Percentiles rank a stretch among this genome's conserved stretches.
phyloP scores from a whole-genome alignment of 305 asterid genomes.

The Fraxinus sp. region DNA sequence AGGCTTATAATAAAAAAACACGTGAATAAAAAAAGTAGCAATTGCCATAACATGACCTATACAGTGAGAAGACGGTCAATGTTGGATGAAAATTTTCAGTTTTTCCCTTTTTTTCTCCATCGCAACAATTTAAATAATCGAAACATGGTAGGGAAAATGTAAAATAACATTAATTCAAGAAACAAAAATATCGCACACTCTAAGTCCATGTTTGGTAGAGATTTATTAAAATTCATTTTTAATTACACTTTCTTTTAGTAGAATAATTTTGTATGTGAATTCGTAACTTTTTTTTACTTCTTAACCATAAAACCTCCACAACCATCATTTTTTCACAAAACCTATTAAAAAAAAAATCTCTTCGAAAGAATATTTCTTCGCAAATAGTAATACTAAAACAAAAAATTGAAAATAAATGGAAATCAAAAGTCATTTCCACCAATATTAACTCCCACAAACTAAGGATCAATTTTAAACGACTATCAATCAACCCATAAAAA shows the following conservation, averaged over 20 bases:
- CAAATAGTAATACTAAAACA: neutral
- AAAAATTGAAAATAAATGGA: conserved; percentile 2
- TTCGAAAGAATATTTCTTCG: neutral
- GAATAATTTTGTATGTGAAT: too few relatives aligned
- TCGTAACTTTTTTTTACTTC: too few relatives aligned
- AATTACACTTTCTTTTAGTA: too few relatives aligned
- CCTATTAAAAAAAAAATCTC: too few relatives aligned
- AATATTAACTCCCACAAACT: conserved; percentile 21
- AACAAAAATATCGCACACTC: neutral
- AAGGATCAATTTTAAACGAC: conserved; percentile 5
- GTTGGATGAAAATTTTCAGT: neutral
- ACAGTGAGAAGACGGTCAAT: neutral
- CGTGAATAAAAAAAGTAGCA: too few relatives aligned
- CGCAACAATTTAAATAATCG: neutral
- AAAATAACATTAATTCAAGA: neutral
- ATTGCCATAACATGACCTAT: neutral
- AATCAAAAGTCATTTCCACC: conserved; percentile 22
- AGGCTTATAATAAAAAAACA: too few relatives aligned
- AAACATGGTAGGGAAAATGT: neutral
- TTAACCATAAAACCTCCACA: too few relatives aligned
- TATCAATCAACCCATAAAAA: conserved; percentile 4
- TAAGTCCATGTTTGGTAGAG: neutral
- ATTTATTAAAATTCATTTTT: too few relatives aligned
- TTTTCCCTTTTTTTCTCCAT: too few relatives aligned
- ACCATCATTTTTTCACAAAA: too few relatives aligned